A percentile compares a stretch with the other conserved stretches of the same genome.
Conservation (phyloP, 208 protist genomes). For the Wallacemonas sp. region DNA sequence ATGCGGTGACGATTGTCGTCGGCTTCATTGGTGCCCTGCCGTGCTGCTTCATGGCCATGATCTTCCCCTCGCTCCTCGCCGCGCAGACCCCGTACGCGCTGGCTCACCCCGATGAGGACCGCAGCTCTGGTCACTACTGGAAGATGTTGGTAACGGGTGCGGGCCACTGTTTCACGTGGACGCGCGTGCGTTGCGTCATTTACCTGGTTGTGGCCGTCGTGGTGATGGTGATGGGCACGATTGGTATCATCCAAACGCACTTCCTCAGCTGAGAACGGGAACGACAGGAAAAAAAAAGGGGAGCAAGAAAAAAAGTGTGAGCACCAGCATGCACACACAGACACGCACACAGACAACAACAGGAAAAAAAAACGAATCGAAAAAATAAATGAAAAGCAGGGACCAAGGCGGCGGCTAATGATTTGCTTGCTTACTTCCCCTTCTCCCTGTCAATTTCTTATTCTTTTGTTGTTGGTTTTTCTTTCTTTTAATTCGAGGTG, state of each 20-base stretch:
- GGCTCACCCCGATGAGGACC: constrained; percentile 49
- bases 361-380: neutral
- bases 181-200: constrained; percentile 40
- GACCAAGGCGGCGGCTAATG: neutral
- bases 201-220: constrained; percentile 56
- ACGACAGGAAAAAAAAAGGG: constrained; percentile 6
- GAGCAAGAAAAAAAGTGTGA: neutral
- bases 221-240: constrained; percentile 79
- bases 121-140: constrained; percentile 57
- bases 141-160: constrained; percentile 37
- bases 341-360: neutral
- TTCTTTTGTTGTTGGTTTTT: neutral
- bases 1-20: constrained; percentile 70
- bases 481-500: neutral
- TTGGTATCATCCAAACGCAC: constrained; percentile 28
- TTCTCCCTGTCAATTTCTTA: neutral
- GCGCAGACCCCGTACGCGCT: constrained; percentile 49
- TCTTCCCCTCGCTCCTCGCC: constrained; percentile 55
- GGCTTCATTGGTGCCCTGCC: constrained; percentile 73
- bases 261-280: neutral
- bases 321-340: neutral
- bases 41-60: constrained; percentile 68
- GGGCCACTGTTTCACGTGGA: constrained; percentile 29
- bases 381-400: constrained; percentile 6
- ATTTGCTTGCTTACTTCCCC: neutral